Conservation (phyloP, 2,329 filamentous ascomycete genomes). For the Simplicillium sp. region DNA sequence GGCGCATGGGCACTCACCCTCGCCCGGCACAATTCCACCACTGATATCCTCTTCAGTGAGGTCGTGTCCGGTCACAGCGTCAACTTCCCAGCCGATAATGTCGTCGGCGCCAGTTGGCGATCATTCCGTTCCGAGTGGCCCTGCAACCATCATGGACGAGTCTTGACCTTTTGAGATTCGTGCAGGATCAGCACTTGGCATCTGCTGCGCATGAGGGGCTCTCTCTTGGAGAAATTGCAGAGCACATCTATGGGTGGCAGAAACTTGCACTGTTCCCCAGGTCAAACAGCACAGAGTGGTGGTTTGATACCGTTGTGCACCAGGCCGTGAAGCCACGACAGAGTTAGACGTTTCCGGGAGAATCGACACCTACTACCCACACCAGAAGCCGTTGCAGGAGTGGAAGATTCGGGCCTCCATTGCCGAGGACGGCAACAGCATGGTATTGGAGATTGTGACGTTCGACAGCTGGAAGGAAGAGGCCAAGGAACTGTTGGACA, state of each 20-base stretch:
- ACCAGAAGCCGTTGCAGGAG: conserved; percentile 43
- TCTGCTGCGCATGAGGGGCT: conserved; percentile 45
- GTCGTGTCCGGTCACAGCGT: conserved; percentile 57
- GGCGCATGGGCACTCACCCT: conserved; percentile 36
- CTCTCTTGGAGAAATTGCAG: conserved; percentile 43
- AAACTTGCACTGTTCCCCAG: conserved; percentile 21
- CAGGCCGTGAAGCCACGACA: conserved; percentile 55
- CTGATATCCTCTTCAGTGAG: conserved; percentile 56
- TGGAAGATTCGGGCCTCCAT: conserved; percentile 56
- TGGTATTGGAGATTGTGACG: conserved; percentile 51
- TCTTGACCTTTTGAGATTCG: conserved; percentile 38
- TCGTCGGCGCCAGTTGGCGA: conserved; percentile 58
- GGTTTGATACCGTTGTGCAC: conserved; percentile 49
- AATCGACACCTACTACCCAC: conserved; percentile 47
- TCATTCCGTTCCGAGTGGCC: conserved; percentile 51
- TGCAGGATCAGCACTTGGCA: conserved; percentile 49
- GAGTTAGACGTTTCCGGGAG: conserved; percentile 20
- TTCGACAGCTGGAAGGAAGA: conserved; percentile 44
- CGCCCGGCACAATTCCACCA: conserved; percentile 38
- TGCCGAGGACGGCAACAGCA: conserved; percentile 29
- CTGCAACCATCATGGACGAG: conserved; percentile 42
- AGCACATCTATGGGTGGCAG: conserved; percentile 27
- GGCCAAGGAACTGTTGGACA: conserved; percentile 39
- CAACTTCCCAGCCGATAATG: conserved; percentile 41
- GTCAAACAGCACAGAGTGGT: conserved; percentile 18